These are phyloP conservation scores for Piromyces finnis DNA, from an alignment of 192 early-diverging fungal species.

Conservation along the genomic window DNA sequence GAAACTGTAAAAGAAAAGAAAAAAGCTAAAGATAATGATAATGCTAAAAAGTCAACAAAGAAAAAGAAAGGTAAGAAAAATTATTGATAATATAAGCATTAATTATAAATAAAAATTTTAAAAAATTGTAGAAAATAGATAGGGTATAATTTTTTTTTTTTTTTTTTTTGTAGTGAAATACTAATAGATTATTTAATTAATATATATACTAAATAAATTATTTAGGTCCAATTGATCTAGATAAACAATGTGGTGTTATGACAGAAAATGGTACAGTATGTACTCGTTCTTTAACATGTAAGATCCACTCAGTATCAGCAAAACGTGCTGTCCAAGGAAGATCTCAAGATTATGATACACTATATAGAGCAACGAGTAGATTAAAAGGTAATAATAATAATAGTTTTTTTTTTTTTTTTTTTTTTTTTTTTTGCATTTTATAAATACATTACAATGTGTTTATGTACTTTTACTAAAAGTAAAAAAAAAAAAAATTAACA, in stretches of 20 bases:
- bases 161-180: too few relatives aligned
- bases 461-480: too few relatives aligned
- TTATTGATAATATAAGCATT: too few relatives aligned
- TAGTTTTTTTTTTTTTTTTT: too few relatives aligned
- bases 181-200: too few relatives aligned
- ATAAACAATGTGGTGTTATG: slow-evolving; percentile 77
- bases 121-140: too few relatives aligned
- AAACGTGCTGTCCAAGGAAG: slow-evolving; percentile 74
- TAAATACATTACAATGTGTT: too few relatives aligned
- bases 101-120: too few relatives aligned
- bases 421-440: slow-evolving; percentile 51
- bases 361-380: background rate
- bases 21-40: background rate
- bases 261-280: slow-evolving; percentile 42
- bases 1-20: background rate
- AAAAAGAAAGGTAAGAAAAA: background rate
- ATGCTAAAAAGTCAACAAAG: background rate
- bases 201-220: too few relatives aligned
- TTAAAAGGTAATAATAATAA: background rate
- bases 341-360: slow-evolving; percentile 58
- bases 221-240: slow-evolving; percentile 59
- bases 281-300: slow-evolving; percentile 82
- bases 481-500: too few relatives aligned
- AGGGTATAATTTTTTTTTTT: too few relatives aligned
- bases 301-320: slow-evolving; percentile 76